Conservation (phyloP, 768 basidiomycete genomes). For the Galerina marginata region DNA sequence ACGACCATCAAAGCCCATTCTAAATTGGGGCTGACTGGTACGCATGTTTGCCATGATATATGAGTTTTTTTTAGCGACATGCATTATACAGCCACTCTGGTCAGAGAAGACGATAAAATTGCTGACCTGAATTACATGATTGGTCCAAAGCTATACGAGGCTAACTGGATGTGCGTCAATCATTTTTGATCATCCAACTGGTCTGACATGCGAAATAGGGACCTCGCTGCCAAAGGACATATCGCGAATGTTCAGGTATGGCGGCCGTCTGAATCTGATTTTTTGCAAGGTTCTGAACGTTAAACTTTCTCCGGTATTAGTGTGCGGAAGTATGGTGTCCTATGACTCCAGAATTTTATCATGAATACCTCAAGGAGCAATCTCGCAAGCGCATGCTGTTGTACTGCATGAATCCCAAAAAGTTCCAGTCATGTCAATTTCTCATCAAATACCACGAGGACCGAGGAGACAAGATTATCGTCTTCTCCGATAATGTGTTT, state of each 20-base stretch:
- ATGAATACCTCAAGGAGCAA: constrained; percentile 93
- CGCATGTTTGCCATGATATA: constrained; percentile 24
- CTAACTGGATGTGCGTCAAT: constrained; percentile 88
- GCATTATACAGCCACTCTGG: constrained; percentile 78
- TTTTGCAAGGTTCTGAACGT: not conserved
- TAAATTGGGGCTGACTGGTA: constrained; percentile 95
- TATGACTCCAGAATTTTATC: constrained; percentile 99
- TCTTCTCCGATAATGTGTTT: constrained; percentile 98
- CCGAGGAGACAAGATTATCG: constrained; percentile 98
- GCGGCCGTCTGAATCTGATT: constrained; percentile 9
- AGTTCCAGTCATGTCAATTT: constrained; percentile 99
- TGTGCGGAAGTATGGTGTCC: constrained; percentile 99
- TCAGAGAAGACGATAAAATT: constrained; percentile 99
- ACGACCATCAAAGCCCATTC: constrained; percentile 99
- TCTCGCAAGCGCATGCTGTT: constrained; percentile 94
- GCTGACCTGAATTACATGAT: constrained; percentile 99
- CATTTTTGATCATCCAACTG: constrained; percentile 6
- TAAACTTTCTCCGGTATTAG: constrained; percentile 43
- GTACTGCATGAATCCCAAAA: constrained; percentile 99
- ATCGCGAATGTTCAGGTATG: constrained; percentile 99
- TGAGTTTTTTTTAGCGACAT: too few species aligned
- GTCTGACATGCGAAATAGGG: constrained; percentile 46
- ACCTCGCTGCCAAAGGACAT: constrained; percentile 97
- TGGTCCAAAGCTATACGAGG: constrained; percentile 98
- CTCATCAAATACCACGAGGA: constrained; percentile 98